A percentile compares a stretch with the other conserved stretches of the same genome.
These are phyloP conservation scores for Geotrichum fermentans DNA, from an alignment of 1,139 yeast species.

Conservation along the genomic window DNA sequence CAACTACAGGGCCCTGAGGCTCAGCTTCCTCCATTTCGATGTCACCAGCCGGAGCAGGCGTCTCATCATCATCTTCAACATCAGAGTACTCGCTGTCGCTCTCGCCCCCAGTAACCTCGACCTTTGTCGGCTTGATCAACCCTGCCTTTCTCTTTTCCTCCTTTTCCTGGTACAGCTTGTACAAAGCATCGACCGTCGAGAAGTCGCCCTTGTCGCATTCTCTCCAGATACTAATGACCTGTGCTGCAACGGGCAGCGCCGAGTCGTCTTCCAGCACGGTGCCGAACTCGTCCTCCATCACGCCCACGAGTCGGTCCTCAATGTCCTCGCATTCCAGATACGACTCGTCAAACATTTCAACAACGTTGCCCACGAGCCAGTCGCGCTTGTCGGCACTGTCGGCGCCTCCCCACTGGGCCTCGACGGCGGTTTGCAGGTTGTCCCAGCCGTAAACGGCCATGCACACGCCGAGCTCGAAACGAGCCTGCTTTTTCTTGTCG, in stretches of 20 bases:
- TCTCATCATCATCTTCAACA: constrained; percentile 43
- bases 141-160: constrained; percentile 43
- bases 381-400: constrained; percentile 87
- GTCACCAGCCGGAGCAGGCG: constrained; percentile 42
- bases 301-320: constrained; percentile 79
- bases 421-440: constrained; percentile 85
- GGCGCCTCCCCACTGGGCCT: constrained; percentile 94
- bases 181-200: constrained; percentile 53
- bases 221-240: constrained; percentile 60
- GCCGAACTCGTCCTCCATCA: constrained; percentile 94
- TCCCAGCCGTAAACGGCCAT: constrained; percentile 90
- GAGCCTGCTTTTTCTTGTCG: constrained; percentile 47
- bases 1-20: constrained; percentile 59
- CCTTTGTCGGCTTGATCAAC: constrained; percentile 33
- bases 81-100: constrained; percentile 46
- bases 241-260: constrained; percentile 67
- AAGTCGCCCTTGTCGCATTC: constrained; percentile 55
- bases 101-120: constrained; percentile 44
- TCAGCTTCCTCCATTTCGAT: constrained; percentile 30
- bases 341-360: constrained; percentile 61
- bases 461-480: constrained; percentile 90
- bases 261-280: constrained; percentile 82
- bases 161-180: constrained; percentile 53
- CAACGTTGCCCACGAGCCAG: constrained; percentile 82
- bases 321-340: constrained; percentile 68